Conservation (phyloP, 768 basidiomycete species). For the Calocybe cyanea region DNA sequence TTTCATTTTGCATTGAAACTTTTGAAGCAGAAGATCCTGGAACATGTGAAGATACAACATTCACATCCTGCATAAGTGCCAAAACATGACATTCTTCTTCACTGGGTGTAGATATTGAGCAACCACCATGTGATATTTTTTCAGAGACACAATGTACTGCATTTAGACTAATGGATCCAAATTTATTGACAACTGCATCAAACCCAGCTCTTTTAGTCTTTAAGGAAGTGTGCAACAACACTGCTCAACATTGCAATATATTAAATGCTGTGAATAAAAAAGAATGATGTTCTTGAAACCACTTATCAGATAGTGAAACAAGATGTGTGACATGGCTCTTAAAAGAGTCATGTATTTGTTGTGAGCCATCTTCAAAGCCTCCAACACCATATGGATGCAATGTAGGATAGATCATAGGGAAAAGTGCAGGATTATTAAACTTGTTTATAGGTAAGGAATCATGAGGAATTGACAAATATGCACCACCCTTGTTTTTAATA, state of each 20-base stretch:
- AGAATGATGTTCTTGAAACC: slow-evolving; percentile 34
- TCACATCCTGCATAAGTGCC: slow-evolving; percentile 19
- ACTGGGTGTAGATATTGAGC: neutral
- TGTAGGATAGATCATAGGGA: slow-evolving; percentile 9
- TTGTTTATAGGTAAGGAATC: slow-evolving; percentile 1
- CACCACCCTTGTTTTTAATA: neutral
- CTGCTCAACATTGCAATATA: slow-evolving; percentile 29
- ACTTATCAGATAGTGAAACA: slow-evolving; percentile 23
- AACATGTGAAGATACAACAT: slow-evolving; percentile 6
- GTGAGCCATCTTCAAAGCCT: slow-evolving; percentile 30
- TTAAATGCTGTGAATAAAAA: slow-evolving; percentile 40
- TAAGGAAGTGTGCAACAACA: slow-evolving; percentile 29
- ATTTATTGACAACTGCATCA: neutral
- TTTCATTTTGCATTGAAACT: slow-evolving; percentile 33
- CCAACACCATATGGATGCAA: slow-evolving; percentile 36
- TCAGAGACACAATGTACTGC: neutral
- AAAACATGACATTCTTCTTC: slow-evolving; percentile 9
- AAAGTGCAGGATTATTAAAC: slow-evolving; percentile 4
- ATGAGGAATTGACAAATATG: slow-evolving; percentile 3
- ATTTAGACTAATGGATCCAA: neutral
- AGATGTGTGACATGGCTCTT: slow-evolving; percentile 30
- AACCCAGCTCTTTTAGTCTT: slow-evolving; percentile 25
- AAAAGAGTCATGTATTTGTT: slow-evolving; percentile 21
- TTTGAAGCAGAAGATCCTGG: slow-evolving; percentile 24
- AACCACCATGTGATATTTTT: neutral